Evolutionary conservation across 768 basidiomycete species (phyloP).

Genomic region (Tulasnella sp.): DNA sequence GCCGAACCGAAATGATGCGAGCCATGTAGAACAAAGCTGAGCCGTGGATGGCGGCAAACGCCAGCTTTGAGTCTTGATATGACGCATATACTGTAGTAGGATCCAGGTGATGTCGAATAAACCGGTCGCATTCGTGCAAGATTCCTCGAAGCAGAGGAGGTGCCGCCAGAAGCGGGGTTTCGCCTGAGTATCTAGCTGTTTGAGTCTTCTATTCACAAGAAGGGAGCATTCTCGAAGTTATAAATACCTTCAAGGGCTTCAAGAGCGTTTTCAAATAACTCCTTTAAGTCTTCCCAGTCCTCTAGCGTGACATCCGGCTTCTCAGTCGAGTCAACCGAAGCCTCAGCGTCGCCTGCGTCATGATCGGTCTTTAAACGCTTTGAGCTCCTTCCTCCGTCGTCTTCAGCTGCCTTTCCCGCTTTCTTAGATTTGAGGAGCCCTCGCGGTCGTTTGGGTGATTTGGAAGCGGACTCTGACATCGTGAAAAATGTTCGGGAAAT

Average conservation of each 20-base stretch:
- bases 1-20: too few relatives aligned
- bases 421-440: background rate
- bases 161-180: slow-evolving; percentile 32
- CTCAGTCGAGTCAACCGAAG: background rate
- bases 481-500: too few relatives aligned
- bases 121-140: slow-evolving; percentile 63
- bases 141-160: slow-evolving; percentile 57
- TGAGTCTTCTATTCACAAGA: slow-evolving; percentile 11
- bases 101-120: slow-evolving; percentile 52
- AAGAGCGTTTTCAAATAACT: slow-evolving; percentile 53
- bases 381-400: background rate
- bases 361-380: background rate
- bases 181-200: slow-evolving; percentile 9
- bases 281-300: slow-evolving; percentile 67
- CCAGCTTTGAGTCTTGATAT: slow-evolving; percentile 42
- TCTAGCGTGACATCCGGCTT: slow-evolving; percentile 32
- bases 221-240: background rate
- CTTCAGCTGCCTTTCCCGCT: background rate
- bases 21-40: too few relatives aligned
- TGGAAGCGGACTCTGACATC: background rate
- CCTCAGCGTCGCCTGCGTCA: background rate
- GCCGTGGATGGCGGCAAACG: too few relatives aligned
- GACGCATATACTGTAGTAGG: slow-evolving; percentile 49
- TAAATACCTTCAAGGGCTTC: slow-evolving; percentile 57
- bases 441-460: background rate